These are phyloP conservation scores for Cardamine occulta DNA, from an alignment of 345 rosid genomes.

Conservation along the genomic window DNA sequence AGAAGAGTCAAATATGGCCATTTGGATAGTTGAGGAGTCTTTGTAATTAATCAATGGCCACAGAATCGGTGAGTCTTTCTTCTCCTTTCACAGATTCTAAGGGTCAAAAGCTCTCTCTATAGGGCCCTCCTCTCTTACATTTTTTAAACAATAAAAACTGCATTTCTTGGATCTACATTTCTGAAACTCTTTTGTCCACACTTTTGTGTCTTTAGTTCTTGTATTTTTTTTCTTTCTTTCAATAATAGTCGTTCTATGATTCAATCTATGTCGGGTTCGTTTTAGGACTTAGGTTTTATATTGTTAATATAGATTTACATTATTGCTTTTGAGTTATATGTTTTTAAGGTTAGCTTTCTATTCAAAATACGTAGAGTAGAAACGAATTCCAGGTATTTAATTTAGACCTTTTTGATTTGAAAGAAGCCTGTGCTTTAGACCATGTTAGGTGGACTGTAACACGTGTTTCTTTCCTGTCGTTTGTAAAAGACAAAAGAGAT, in stretches of 20 bases:
- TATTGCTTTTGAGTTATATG: background rate
- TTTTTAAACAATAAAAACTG: constrained; percentile 32
- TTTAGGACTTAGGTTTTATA: background rate
- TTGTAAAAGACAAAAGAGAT: constrained; percentile 27
- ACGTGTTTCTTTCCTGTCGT: constrained; percentile 17
- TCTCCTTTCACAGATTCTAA: constrained; percentile 46
- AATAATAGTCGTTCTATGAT: too few relatives aligned
- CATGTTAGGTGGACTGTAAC: constrained; percentile 34
- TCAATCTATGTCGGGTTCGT: background rate
- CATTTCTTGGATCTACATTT: constrained; percentile 25
- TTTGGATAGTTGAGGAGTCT: constrained; percentile 55
- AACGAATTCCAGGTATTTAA: constrained; percentile 10
- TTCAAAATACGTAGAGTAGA: background rate
- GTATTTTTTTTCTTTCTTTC: background rate
- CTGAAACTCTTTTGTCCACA: background rate
- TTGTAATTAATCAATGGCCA: constrained; percentile 30
- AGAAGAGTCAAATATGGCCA: constrained; percentile 48
- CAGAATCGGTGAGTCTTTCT: constrained; percentile 25
- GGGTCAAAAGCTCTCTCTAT: constrained; percentile 46
- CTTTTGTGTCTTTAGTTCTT: background rate
- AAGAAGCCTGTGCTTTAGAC: constrained; percentile 1
- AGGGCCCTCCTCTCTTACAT: background rate
- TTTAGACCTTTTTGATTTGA: background rate
- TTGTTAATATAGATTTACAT: background rate
- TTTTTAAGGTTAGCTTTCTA: background rate